Base-by-base conservation (phyloP, 1,284 basidiomycete genomes). In the Athelia sp. region DNA sequence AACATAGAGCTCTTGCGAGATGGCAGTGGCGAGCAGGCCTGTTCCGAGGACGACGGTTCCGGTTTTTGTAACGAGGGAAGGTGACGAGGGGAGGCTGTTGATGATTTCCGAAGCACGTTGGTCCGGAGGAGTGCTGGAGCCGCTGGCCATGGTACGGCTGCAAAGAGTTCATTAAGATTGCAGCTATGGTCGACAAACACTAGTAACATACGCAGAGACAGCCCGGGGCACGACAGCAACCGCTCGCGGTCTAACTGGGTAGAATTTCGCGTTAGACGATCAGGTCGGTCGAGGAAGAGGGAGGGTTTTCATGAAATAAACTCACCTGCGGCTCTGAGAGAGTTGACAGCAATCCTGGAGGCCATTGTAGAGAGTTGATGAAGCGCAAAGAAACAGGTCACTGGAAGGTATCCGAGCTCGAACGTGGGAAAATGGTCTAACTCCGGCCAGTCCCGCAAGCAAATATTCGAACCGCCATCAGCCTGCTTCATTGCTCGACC, bases 1-100 rank as follows among this genome's bases (percentile, higher is more conserved):
- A 53, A 99, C 96, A 69, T 98, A 98, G 51, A 98, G 84, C 75
- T 99, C 96, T 69, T 94, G 90, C 35, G 93, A 97, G 73, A 98
- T 95, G 65, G 94, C 95, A 18, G 93, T 84, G 23, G 95, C 96
- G 53, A 88, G 76, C 54, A 93, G 76, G 65, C 93, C 94, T 35
- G 93, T 91, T 62, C 93, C 93, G 54, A 98, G 84, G 63, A 97
- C 78, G 63, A 95, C 87, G 55, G 90, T 85, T 56, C 93, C 93
- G 47, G 91, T 96, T 79, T 98, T 98, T 68, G 93, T 92, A 75
- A 96, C 79, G 69, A 98, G 79, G 61, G 75, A 80, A 35, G 90
- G 90, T 57, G 90, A 90, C 48, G 93, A 93, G 46, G 96, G 97
- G 55, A 98, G 81, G 65, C 84, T 84, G 75, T 97, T 87, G 65